Base-by-base conservation (phyloP, 495 filamentous ascomycete genomes). In the Letharia columbiana region DNA sequence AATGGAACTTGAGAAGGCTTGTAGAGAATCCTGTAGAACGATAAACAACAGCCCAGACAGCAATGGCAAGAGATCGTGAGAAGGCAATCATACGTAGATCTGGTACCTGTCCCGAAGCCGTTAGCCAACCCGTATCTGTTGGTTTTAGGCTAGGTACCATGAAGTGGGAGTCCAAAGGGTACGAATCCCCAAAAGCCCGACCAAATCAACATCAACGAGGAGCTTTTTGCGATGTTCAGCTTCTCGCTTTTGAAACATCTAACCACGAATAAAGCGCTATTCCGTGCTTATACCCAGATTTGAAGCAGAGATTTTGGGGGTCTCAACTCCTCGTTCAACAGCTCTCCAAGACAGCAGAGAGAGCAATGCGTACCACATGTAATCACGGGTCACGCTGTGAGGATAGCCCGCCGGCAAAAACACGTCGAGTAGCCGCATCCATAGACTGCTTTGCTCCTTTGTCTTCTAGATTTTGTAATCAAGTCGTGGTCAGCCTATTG, bases 401-500 rank as follows among this genome's bases (percentile, higher is more conserved):
- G 94, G 94, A 79, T 90, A 98, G 44, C 94, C 93, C 13, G 89
- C 87, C 1, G 93, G 94, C n/a, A 98, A 80, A 75, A 98, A 98
- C 59, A 95, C 82, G 70, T 86, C 84, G 60, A 89, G 77, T 13
- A 89, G 71, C 73, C 67, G 70, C 57, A 74, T 69, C 73, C 73
- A 76, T 62, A 72, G 17, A 59, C 62, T 67, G 41, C 59, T 62
- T 33, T 59, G 61, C 37, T 64, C 66, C 58, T 71, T 58, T 4
- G 71, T 69, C 20, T 37, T 56, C 71, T 74, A 9, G 23, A 3
- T 17, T 1, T 56, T 1, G 54, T 37, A 18, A 33, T 3, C 54
- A 37, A 45, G 11, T 49, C 0, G n/a, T 35, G 12, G 33, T 42
- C 28, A 28, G 61, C 39, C 0, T 56, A 23, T 17, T 58, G 42